Evolutionary conservation across 352 stramenopile genomes (phyloP), one percentile per base, ranked within the genome.

Genomic region (Lagenidium giganteum): DNA sequence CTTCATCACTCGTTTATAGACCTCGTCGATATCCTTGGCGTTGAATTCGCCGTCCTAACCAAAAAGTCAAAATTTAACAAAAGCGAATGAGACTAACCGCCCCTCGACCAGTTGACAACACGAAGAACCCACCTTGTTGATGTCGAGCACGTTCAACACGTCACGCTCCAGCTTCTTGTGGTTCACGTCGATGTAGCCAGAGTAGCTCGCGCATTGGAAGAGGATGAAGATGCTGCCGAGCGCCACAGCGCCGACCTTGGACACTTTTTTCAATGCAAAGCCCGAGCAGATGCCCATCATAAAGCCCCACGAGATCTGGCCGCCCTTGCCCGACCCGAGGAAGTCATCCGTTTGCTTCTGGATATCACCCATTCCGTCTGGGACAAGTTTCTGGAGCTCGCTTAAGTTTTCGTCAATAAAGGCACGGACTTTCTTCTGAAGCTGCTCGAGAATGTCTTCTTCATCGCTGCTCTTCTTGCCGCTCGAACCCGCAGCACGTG

Each of bases 171-270:
- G 56, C 54, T 97, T 95, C 40, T 85, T 76, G 74, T 95, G 96
- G 64, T 98, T 74, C 16, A 98, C 77, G 43, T 89, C 54, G 36
- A 98, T 76, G 51, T 97, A 97, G 22, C 88, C 92, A 23, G 67
- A 76, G 57, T 93, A 96, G 28, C 70, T 95, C 22, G 85, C 78
- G 34, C 68, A 79, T 66, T 98, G 90, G 57, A 96, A 64, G 14
- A 82, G 50, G 16, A 97, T 71, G 44, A 97, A 97, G 24, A 89
- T 61, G 16, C 75, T 52, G 23, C 90, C 90, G 25, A 97, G 49
- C 11, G 90, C 58, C 34, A 97, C 42, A 1, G 86, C 92, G 6
- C 89, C 71, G 22, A 88, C 52, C 52, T 97, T 96, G 18, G 87
- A 95, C 29, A 97, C 57, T 50, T 96, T 96, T 49, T 96, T 96